Conservation (phyloP, 805 yeast species). For the Henningerozyma blattae region DNA sequence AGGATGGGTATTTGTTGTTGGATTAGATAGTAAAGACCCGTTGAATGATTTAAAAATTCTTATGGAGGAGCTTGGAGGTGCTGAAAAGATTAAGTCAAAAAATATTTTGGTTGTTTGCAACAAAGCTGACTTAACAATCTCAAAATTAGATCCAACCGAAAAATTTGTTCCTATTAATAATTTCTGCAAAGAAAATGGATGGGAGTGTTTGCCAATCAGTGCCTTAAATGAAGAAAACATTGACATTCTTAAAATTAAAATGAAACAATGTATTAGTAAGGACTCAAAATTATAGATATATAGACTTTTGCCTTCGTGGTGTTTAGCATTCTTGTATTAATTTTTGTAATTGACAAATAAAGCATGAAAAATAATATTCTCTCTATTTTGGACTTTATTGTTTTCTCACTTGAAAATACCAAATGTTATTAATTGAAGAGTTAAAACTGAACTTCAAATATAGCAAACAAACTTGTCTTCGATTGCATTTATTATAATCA, state of each 20-base stretch:
- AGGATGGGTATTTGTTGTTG: slow-evolving; percentile 78
- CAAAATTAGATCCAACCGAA: slow-evolving; percentile 29
- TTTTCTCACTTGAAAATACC: too few relatives aligned
- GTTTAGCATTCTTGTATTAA: too few relatives aligned
- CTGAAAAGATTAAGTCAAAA: slow-evolving; percentile 45
- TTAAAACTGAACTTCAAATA: too few relatives aligned
- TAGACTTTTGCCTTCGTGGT: too few relatives aligned
- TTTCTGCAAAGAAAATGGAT: slow-evolving; percentile 32
- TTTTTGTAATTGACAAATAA: too few relatives aligned
- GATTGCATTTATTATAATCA: too few relatives aligned
- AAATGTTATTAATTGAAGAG: too few relatives aligned
- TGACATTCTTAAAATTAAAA: slow-evolving; percentile 52
- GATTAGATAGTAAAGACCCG: slow-evolving; percentile 60
- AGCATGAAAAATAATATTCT: too few relatives aligned
- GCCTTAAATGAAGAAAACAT: slow-evolving; percentile 65
- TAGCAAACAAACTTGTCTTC: too few relatives aligned
- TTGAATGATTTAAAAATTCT: slow-evolving; percentile 50
- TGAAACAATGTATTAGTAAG: slow-evolving; percentile 56
- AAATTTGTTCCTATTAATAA: slow-evolving; percentile 35
- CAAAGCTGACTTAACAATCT: slow-evolving; percentile 66
- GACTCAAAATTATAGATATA: too few relatives aligned
- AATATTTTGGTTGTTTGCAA: slow-evolving; percentile 73
- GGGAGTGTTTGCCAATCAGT: slow-evolving; percentile 79
- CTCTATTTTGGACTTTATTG: too few relatives aligned
- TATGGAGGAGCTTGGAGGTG: slow-evolving; percentile 57